Evolutionary conservation across 768 basidiomycete genomes (phyloP).

Genomic region (Boletus pseudopeckii): DNA sequence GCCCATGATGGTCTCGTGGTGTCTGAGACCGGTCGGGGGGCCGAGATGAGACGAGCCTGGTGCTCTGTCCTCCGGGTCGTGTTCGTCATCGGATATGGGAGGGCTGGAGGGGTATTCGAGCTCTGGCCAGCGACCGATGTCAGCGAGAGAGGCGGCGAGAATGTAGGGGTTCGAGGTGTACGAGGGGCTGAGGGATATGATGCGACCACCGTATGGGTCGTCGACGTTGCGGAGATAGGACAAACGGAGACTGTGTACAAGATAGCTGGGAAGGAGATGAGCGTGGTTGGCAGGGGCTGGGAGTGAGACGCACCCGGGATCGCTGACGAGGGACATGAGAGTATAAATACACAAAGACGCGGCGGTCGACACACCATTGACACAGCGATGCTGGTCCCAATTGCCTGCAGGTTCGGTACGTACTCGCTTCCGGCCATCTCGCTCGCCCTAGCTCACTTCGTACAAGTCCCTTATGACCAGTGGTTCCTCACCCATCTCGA

Average conservation of each 20-base stretch:
- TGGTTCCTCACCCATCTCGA: constrained; percentile 74
- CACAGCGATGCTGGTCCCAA: constrained; percentile 32
- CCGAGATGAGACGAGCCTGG: background rate
- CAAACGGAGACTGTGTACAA: constrained; percentile 83
- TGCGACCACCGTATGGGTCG: constrained; percentile 77
- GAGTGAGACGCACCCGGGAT: constrained; percentile 47
- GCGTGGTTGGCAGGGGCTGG: background rate
- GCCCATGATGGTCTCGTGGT: constrained; percentile 89
- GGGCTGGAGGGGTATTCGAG: constrained; percentile 69
- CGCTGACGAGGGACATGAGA: constrained; percentile 60
- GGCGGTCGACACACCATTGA: background rate
- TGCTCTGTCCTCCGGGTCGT: constrained; percentile 34
- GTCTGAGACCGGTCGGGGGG: constrained; percentile 38
- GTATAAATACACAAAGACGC: background rate
- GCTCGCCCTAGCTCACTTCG: background rate
- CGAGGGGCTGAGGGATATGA: constrained; percentile 76
- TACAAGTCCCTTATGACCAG: constrained; percentile 65
- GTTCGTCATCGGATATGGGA: constrained; percentile 68
- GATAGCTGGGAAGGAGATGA: constrained; percentile 41
- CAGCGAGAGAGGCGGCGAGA: constrained; percentile 72
- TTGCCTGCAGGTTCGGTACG: constrained; percentile 59
- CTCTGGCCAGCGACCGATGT: constrained; percentile 82
- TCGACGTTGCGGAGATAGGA: constrained; percentile 86
- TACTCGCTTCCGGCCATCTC: constrained; percentile 7
- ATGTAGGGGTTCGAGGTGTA: constrained; percentile 84